Conservation (phyloP, 2,329 filamentous ascomycete genomes). For the Emergomyces orientalis region DNA sequence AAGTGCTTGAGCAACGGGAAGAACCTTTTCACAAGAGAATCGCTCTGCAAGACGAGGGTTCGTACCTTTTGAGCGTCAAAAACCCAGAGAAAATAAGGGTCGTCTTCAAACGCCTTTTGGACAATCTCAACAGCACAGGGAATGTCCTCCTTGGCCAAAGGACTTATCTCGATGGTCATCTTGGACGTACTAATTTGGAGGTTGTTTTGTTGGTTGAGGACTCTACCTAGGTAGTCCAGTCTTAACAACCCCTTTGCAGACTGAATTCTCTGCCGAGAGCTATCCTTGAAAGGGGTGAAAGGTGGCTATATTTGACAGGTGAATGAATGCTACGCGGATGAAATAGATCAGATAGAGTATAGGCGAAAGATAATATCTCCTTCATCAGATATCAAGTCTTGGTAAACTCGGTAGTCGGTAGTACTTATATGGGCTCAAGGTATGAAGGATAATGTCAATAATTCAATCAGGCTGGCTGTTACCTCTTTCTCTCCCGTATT, state of each 20-base stretch:
- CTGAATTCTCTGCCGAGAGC: neutral
- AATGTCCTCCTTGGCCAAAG: constrained; percentile 51
- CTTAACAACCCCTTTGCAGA: neutral
- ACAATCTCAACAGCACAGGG: constrained; percentile 55
- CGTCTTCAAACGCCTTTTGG: constrained; percentile 56
- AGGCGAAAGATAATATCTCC: neutral
- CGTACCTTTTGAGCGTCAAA: constrained; percentile 51
- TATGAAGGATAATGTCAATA: neutral
- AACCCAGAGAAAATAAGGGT: constrained; percentile 59
- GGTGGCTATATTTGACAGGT: neutral
- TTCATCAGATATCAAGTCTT: neutral
- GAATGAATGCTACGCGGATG: neutral
- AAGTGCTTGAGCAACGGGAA: neutral
- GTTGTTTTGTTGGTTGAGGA: neutral
- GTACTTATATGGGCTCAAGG: neutral
- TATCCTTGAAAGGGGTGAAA: neutral
- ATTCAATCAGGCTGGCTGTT: neutral
- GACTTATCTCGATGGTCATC: constrained; percentile 48
- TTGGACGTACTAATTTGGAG: neutral
- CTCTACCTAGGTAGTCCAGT: neutral
- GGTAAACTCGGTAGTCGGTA: neutral
- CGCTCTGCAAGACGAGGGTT: constrained; percentile 8
- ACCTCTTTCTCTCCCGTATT: neutral
- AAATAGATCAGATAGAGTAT: neutral
- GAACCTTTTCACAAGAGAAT: neutral